These are phyloP conservation scores for Micractinium conductrix DNA, from an alignment of 139 green algal species.

Conservation along the genomic window DNA sequence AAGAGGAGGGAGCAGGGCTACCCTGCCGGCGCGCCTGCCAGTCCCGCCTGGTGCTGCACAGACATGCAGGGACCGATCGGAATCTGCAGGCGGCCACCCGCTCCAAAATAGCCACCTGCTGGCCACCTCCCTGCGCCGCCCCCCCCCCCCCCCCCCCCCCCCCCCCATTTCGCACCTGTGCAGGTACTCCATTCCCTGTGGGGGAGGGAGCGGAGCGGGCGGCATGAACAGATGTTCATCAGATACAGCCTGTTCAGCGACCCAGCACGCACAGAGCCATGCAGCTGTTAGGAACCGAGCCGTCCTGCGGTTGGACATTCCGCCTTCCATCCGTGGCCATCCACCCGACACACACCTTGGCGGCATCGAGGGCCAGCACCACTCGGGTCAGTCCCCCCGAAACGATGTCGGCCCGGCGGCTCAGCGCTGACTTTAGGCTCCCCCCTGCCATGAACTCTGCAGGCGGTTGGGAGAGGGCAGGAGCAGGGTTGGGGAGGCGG, in stretches of 20 bases:
- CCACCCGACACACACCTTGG: not conserved
- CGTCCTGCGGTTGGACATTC: not conserved
- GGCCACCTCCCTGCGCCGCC: no score
- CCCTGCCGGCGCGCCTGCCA: no score
- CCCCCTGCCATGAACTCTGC: conserved; percentile 76
- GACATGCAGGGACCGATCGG: no score
- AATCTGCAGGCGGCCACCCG: no score
- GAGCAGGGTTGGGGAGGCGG: not conserved
- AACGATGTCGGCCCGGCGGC: conserved; percentile 57
- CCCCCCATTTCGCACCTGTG: no score
- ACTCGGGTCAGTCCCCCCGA: conserved; percentile 45
- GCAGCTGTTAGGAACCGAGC: not conserved
- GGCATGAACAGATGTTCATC: no score
- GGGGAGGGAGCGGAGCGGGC: not conserved
- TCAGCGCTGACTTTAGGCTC: conserved; percentile 65
- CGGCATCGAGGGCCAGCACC: conserved; percentile 61
- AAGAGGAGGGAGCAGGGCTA: no score
- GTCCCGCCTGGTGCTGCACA: no score
- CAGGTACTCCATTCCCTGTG: conserved; percentile 85
- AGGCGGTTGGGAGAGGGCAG: not conserved
- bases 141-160: no score
- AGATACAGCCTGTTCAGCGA: not conserved
- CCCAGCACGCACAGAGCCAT: no score
- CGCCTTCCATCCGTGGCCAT: not conserved
- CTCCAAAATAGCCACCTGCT: no score